These are phyloP conservation scores for Exserohilum rostratum DNA, from an alignment of 2,329 filamentous ascomycete species.

Conservation along the genomic window DNA sequence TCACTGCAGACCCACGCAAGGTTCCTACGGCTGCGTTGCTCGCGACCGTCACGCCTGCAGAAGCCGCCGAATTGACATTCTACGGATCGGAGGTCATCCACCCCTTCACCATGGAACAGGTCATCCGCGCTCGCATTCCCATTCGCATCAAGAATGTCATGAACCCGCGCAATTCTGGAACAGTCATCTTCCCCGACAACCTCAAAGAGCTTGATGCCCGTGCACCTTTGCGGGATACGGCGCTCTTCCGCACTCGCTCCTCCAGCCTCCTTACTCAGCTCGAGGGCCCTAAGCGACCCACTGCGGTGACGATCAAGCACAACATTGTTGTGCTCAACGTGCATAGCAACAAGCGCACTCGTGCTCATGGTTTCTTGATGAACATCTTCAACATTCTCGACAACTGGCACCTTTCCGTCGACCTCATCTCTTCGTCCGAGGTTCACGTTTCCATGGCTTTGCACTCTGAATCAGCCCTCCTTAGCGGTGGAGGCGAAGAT, in stretches of 20 bases:
- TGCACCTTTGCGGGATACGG: constrained; percentile 63
- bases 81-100: constrained; percentile 89
- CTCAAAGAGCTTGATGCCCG: constrained; percentile 60
- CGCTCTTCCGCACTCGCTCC: constrained; percentile 57
- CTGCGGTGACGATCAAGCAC: constrained; percentile 92
- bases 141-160: constrained; percentile 94
- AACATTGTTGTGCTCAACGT: constrained; percentile 97
- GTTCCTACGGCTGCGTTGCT: constrained; percentile 93
- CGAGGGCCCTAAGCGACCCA: constrained; percentile 57
- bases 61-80: constrained; percentile 90
- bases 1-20: constrained; percentile 83
- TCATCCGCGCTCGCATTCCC: constrained; percentile 75
- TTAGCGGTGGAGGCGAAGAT: constrained; percentile 54
- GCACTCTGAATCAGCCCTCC: constrained; percentile 72
- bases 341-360: constrained; percentile 94
- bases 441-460: constrained; percentile 98
- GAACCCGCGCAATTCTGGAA: constrained; percentile 79
- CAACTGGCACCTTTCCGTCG: constrained; percentile 84
- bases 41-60: constrained; percentile 84
- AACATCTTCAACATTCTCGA: constrained; percentile 92
- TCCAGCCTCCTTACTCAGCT: constrained; percentile 53
- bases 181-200: constrained; percentile 80
- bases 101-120: constrained; percentile 97
- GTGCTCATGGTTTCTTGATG: constrained; percentile 95
- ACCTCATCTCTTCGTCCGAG: constrained; percentile 94